Evolutionary conservation across 2,329 filamentous ascomycete species (phyloP).

Genomic region (Diaporthe sp.): DNA sequence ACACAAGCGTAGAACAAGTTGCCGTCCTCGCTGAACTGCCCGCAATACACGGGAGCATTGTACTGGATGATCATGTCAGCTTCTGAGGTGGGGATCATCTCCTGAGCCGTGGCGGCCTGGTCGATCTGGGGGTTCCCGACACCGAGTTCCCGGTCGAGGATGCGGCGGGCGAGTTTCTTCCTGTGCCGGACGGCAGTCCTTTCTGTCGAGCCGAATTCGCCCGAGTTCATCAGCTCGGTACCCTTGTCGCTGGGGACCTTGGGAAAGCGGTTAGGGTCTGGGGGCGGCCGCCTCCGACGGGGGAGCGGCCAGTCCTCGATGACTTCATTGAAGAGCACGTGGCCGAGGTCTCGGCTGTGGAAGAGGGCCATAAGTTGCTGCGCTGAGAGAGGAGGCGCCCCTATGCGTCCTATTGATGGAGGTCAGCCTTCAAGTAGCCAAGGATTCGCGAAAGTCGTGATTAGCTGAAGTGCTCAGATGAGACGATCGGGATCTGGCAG

Average conservation of each 20-base stretch:
- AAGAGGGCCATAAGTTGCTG: slow-evolving; percentile 53
- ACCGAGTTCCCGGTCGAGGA: slow-evolving; percentile 86
- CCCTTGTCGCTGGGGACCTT: slow-evolving; percentile 86
- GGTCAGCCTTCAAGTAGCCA: slow-evolving; percentile 16
- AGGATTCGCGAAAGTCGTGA: not conserved
- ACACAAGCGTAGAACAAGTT: slow-evolving; percentile 96
- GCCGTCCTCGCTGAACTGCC: slow-evolving; percentile 95
- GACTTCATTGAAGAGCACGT: slow-evolving; percentile 48
- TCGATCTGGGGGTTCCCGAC: slow-evolving; percentile 72
- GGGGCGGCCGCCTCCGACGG: slow-evolving; percentile 52
- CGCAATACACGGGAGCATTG: slow-evolving; percentile 87
- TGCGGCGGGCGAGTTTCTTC: slow-evolving; percentile 70
- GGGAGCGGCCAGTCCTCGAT: slow-evolving; percentile 44
- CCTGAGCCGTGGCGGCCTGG: slow-evolving; percentile 73
- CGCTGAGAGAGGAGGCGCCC: slow-evolving; percentile 33
- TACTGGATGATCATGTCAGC: slow-evolving; percentile 92
- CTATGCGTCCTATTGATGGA: slow-evolving; percentile 30
- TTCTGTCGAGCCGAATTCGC: slow-evolving; percentile 79
- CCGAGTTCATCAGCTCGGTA: slow-evolving; percentile 81
- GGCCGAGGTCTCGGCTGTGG: slow-evolving; percentile 50
- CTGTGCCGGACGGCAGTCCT: slow-evolving; percentile 63
- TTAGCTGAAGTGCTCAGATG: not conserved
- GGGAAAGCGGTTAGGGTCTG: slow-evolving; percentile 75
- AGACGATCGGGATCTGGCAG: not conserved
- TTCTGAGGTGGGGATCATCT: slow-evolving; percentile 79